These are phyloP conservation scores for Metschnikowia bowlesiae DNA, from an alignment of 805 yeast genomes.

Conservation along the genomic window DNA sequence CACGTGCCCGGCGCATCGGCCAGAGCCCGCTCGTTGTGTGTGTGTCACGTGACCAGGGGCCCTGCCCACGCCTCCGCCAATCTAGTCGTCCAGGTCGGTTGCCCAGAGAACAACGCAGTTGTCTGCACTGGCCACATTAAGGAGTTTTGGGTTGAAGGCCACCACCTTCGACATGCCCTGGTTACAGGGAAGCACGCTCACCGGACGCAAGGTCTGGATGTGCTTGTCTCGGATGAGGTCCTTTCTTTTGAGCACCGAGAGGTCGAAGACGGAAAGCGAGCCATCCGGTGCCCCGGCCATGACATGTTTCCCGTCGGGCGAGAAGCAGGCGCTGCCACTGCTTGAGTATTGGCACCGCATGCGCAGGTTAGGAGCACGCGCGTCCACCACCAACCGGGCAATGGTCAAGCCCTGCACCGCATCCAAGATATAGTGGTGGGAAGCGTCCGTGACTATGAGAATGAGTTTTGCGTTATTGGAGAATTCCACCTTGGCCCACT, in stretches of 20 bases:
- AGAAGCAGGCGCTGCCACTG: slow-evolving; percentile 32
- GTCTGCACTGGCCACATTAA: slow-evolving; percentile 50
- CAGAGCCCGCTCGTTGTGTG: not conserved
- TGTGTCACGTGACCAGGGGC: too few relatives aligned
- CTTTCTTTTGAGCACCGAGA: slow-evolving; percentile 19
- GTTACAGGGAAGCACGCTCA: slow-evolving; percentile 18
- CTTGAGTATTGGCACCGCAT: slow-evolving; percentile 29
- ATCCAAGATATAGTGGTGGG: slow-evolving; percentile 59
- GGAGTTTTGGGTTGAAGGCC: slow-evolving; percentile 57
- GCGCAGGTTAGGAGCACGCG: slow-evolving; percentile 13
- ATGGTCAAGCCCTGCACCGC: slow-evolving; percentile 58
- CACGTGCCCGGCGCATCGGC: not conserved
- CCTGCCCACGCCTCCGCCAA: too few relatives aligned
- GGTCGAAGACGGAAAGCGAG: slow-evolving; percentile 28
- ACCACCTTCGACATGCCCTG: slow-evolving; percentile 45
- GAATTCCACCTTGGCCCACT: slow-evolving; percentile 69
- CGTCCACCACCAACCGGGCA: slow-evolving; percentile 22
- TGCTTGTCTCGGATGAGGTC: slow-evolving; percentile 8
- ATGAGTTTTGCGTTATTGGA: slow-evolving; percentile 70
- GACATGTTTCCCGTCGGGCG: slow-evolving; percentile 39
- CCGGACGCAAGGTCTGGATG: slow-evolving; percentile 22
- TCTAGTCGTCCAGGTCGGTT: slow-evolving; percentile 16
- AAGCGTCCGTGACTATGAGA: slow-evolving; percentile 51
- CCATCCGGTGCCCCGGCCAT: slow-evolving; percentile 28
- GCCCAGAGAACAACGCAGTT: slow-evolving; percentile 35